Evolutionary conservation across 495 filamentous ascomycete genomes (phyloP).

Genomic region (Neurospora sp.): DNA sequence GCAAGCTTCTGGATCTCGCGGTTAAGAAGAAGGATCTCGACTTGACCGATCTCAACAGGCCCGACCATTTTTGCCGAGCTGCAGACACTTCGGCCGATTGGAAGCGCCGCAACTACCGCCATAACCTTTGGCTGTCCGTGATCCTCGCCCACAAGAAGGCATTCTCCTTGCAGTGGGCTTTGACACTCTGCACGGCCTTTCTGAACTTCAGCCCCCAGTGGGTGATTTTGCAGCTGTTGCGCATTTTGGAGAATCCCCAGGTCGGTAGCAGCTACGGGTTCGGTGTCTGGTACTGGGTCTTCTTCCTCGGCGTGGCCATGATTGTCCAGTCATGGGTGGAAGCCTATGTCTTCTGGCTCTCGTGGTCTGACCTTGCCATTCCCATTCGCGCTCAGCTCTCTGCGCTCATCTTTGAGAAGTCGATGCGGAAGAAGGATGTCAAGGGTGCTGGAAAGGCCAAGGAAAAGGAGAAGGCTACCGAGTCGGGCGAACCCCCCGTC

Average conservation of each 20-base stretch:
- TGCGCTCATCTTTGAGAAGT: slow-evolving; percentile 65
- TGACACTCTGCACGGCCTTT: slow-evolving; percentile 44
- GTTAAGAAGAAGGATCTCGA: slow-evolving; percentile 46
- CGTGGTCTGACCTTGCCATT: slow-evolving; percentile 51
- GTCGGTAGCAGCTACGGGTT: slow-evolving; percentile 27
- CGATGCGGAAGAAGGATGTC: slow-evolving; percentile 70
- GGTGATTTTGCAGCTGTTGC: slow-evolving; percentile 54
- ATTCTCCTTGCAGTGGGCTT: slow-evolving; percentile 43
- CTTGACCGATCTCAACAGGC: slow-evolving; percentile 47
- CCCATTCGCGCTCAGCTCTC: slow-evolving; percentile 61
- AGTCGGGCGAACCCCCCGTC: slow-evolving; percentile 12
- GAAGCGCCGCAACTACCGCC: slow-evolving; percentile 34
- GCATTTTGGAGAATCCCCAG: slow-evolving; percentile 49
- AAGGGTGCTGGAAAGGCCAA: slow-evolving; percentile 31
- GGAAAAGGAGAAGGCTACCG: slow-evolving; percentile 16
- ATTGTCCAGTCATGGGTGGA: slow-evolving; percentile 48
- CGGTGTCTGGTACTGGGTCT: slow-evolving; percentile 58
- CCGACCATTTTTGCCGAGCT: slow-evolving; percentile 40
- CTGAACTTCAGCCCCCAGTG: slow-evolving; percentile 61
- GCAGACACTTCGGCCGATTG: slow-evolving; percentile 39
- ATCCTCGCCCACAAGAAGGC: slow-evolving; percentile 42
- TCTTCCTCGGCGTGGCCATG: slow-evolving; percentile 48
- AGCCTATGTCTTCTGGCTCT: slow-evolving; percentile 54
- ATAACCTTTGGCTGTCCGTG: slow-evolving; percentile 54
- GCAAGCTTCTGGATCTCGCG: slow-evolving; percentile 40